Percentiles rank a stretch among this genome's conserved stretches.
Evolutionary conservation across 495 filamentous ascomycete genomes (phyloP).

Genomic region (Tuber calosporum): DNA sequence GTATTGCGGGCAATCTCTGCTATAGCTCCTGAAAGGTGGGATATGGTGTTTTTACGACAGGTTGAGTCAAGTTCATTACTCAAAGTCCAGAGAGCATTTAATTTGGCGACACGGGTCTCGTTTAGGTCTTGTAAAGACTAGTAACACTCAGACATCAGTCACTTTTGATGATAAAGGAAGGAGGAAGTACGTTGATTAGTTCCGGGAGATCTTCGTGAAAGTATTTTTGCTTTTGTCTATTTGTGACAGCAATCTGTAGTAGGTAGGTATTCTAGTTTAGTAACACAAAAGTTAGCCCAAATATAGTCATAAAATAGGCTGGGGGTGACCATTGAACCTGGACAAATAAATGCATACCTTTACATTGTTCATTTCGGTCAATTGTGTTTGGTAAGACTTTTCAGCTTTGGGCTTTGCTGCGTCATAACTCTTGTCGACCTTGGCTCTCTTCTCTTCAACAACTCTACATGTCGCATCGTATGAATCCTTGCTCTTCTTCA

Average conservation of each 20-base stretch:
- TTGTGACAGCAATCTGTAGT: constrained; percentile 89
- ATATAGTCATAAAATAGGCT: background rate
- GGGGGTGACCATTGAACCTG: background rate
- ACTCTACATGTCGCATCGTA: constrained; percentile 92
- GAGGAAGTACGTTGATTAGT: constrained; percentile 64
- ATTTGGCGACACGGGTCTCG: constrained; percentile 70
- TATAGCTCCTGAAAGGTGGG: constrained; percentile 61
- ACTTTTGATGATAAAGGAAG: background rate
- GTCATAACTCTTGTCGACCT: constrained; percentile 82
- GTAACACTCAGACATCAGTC: constrained; percentile 12
- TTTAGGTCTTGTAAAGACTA: constrained; percentile 80
- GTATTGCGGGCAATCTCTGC: constrained; percentile 82
- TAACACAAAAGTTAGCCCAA: constrained; percentile 40
- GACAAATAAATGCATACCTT: constrained; percentile 50
- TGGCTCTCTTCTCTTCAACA: constrained; percentile 89
- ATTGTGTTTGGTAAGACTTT: constrained; percentile 78
- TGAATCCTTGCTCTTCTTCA: constrained; percentile 84
- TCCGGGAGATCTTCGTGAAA: constrained; percentile 96
- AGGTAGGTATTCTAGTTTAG: constrained; percentile 74
- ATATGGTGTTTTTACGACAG: constrained; percentile 62
- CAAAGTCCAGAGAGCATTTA: constrained; percentile 79
- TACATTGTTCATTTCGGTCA: constrained; percentile 87
- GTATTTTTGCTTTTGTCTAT: constrained; percentile 92
- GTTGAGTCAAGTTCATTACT: constrained; percentile 69
- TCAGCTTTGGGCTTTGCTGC: constrained; percentile 79